These are phyloP conservation scores for Aegilops sharonensis DNA, from an alignment of 176 grass and related monocot species.

Conservation along the genomic window DNA sequence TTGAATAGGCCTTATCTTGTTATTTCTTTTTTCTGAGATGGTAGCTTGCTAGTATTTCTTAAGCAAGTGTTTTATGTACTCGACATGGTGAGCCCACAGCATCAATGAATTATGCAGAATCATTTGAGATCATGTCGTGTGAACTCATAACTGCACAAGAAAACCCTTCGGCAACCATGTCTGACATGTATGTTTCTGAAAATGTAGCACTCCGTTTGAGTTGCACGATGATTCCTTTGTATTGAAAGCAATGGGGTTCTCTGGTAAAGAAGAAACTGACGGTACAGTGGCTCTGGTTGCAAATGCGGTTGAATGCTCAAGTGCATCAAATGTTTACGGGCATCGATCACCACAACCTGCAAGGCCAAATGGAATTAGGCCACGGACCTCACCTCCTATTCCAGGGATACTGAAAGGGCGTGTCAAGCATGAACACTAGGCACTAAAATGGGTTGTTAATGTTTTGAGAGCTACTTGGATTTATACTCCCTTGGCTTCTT, in stretches of 20 bases:
- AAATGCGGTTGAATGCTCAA: constrained; percentile 68
- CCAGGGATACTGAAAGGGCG: constrained; percentile 94
- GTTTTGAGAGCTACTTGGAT: constrained; percentile 19
- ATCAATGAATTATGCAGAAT: neutral
- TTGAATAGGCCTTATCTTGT: neutral
- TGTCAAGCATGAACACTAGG: constrained; percentile 77
- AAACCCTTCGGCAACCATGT: neutral
- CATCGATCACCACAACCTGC: constrained; percentile 42
- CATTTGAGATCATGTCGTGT: neutral
- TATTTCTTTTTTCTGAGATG: no score
- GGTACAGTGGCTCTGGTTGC: constrained; percentile 24
- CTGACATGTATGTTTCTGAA: constrained; percentile 36
- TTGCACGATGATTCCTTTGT: constrained; percentile 94
- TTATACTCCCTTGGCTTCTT: constrained; percentile 17
- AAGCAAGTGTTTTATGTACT: neutral
- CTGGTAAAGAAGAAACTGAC: constrained; percentile 56
- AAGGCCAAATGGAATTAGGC: constrained; percentile 35
- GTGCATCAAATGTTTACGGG: constrained; percentile 34
- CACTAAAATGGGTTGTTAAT: neutral
- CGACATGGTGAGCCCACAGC: neutral
- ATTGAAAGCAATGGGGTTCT: constrained; percentile 88
- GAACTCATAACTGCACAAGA: constrained; percentile 2
- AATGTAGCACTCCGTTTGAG: constrained; percentile 88
- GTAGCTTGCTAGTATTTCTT: neutral
- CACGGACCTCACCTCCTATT: constrained; percentile 58